phyloP scores from a whole-genome alignment of 139 green algal genomes.

The Haematococcus sp. region DNA sequence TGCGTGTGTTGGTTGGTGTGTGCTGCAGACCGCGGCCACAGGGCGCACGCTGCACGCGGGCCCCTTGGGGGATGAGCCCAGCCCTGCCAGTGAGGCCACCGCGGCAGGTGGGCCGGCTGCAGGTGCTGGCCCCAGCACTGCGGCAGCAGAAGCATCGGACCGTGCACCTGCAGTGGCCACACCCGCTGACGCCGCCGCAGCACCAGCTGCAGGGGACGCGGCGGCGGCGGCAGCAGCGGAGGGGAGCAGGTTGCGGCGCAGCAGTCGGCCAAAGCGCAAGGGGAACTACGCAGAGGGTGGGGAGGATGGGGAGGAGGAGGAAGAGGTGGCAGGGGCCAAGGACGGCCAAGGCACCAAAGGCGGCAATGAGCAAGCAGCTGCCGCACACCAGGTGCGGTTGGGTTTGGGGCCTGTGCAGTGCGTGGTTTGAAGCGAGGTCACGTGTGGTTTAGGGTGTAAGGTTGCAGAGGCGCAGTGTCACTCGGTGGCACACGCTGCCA shows the following conservation, averaged over 20 bases:
- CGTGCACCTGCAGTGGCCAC: not conserved
- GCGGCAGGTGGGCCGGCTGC: no score
- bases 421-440: no score
- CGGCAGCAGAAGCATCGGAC: not conserved
- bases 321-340: not conserved
- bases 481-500: no score
- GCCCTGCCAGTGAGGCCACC: no score
- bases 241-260: no score
- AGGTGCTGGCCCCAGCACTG: no score
- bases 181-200: not conserved
- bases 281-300: not conserved
- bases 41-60: not conserved
- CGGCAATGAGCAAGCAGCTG: not conserved
- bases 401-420: no score
- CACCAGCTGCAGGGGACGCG: not conserved
- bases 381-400: not conserved
- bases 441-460: no score
- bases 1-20: not conserved
- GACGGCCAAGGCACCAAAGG: not conserved
- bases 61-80: no score
- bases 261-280: no score
- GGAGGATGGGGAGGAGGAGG: not conserved
- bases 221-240: no score
- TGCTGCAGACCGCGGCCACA: not conserved
- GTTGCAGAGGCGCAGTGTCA: no score